phyloP scores from a whole-genome alignment of 495 filamentous ascomycete genomes.

The Lindgomyces ingoldianus region DNA sequence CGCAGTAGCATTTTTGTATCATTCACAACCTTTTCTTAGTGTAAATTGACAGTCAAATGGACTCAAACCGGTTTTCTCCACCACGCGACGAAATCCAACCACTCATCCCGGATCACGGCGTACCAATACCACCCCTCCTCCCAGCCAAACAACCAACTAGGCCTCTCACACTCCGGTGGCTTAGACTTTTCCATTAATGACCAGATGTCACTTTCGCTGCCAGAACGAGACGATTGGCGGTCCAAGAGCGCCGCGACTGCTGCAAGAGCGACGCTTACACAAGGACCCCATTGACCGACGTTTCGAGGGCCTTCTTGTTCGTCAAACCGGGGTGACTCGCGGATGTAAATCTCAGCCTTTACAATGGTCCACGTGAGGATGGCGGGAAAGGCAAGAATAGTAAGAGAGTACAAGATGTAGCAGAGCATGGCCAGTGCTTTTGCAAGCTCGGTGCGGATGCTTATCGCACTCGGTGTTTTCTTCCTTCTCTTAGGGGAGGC shows the following conservation, averaged over 20 bases:
- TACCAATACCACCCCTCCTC: background rate
- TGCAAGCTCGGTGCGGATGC: background rate
- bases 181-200: background rate
- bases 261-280: background rate
- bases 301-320: background rate
- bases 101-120: background rate
- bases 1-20: too few relatives aligned
- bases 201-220: background rate
- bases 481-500: background rate
- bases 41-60: too few relatives aligned
- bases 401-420: background rate
- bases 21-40: too few relatives aligned
- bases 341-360: background rate
- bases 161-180: background rate
- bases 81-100: background rate
- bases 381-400: background rate
- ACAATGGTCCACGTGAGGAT: background rate
- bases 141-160: background rate
- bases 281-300: background rate
- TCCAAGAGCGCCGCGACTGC: background rate
- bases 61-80: slow-evolving; percentile 2
- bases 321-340: background rate
- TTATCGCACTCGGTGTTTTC: background rate
- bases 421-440: background rate
- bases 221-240: background rate